Conservation (phyloP, 1,284 basidiomycete genomes). For the Austroboletus niveus region DNA sequence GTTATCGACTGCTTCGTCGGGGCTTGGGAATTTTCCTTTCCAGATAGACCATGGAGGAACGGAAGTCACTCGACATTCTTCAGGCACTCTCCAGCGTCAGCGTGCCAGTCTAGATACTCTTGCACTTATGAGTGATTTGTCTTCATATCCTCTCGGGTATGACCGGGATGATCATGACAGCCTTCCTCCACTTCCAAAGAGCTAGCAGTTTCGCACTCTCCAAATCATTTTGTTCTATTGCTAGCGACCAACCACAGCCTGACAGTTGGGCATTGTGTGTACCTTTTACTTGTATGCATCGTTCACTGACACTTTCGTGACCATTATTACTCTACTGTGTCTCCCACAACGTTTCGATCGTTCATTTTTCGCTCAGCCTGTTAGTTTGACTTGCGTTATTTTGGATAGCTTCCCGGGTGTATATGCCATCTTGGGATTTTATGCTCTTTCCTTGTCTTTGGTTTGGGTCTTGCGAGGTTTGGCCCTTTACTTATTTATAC, state of each 20-base stretch:
- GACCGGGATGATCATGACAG: conserved; percentile 47
- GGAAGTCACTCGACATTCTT: conserved; percentile 25
- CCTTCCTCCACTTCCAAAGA: conserved; percentile 31
- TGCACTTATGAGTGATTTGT: conserved; percentile 74
- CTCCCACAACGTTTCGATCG: conserved; percentile 3
- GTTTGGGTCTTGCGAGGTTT: conserved; percentile 13
- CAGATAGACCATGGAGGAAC: conserved; percentile 63
- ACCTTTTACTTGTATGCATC: conserved; percentile 27
- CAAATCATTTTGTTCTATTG: conserved; percentile 5
- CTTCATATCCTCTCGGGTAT: conserved; percentile 75
- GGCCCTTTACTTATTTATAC: conserved; percentile 22
- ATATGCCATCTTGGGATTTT: background rate
- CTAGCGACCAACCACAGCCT: conserved; percentile 21
- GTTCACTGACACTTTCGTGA: conserved; percentile 12
- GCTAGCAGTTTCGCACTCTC: conserved; percentile 13
- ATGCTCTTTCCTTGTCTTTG: conserved; percentile 2
- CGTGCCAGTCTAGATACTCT: conserved; percentile 80
- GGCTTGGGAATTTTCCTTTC: conserved; percentile 77
- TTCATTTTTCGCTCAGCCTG: conserved; percentile 4
- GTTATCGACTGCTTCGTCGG: conserved; percentile 69
- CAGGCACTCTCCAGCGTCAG: conserved; percentile 42
- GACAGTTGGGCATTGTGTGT: conserved; percentile 25
- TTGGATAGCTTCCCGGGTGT: conserved; percentile 1
- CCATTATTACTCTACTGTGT: conserved; percentile 6
- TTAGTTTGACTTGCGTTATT: conserved; percentile 7